phyloP scores from a whole-genome alignment of 2,329 filamentous ascomycete genomes.

The Macrophomina phaseolina region DNA sequence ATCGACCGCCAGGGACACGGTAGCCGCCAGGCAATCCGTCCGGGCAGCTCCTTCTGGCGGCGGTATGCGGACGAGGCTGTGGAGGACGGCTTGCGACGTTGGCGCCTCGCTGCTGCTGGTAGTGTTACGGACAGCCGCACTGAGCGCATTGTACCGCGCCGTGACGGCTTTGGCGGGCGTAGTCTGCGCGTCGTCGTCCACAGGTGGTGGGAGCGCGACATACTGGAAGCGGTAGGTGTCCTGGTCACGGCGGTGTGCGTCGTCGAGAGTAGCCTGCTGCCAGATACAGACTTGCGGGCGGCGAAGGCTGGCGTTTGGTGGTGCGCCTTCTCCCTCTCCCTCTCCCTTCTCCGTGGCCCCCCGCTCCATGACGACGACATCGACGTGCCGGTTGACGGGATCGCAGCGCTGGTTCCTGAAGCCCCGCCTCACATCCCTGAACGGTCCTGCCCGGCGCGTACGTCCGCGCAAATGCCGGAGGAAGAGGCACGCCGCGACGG shows the following conservation, averaged over 20 bases:
- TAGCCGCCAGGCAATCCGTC: neutral
- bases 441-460: slow-evolving; percentile 17
- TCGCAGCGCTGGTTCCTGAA: slow-evolving; percentile 45
- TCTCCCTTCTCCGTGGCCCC: too few relatives aligned
- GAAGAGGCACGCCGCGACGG: neutral
- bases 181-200: neutral
- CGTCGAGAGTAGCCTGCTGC: neutral
- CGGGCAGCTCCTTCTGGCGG: neutral
- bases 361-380: neutral
- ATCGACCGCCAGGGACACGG: neutral
- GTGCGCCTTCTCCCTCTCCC: too few relatives aligned
- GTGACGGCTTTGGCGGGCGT: neutral
- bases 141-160: neutral
- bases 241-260: too few relatives aligned
- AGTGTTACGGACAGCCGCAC: slow-evolving; percentile 34
- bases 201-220: neutral
- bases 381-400: slow-evolving; percentile 36
- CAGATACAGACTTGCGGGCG: neutral
- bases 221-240: neutral
- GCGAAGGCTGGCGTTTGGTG: too few relatives aligned
- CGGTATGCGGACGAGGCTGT: neutral
- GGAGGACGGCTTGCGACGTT: neutral
- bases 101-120: slow-evolving; percentile 29
- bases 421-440: slow-evolving; percentile 34
- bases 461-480: neutral